Conservation (phyloP, 495 filamentous ascomycete genomes). For the Neurospora sublineolata region DNA sequence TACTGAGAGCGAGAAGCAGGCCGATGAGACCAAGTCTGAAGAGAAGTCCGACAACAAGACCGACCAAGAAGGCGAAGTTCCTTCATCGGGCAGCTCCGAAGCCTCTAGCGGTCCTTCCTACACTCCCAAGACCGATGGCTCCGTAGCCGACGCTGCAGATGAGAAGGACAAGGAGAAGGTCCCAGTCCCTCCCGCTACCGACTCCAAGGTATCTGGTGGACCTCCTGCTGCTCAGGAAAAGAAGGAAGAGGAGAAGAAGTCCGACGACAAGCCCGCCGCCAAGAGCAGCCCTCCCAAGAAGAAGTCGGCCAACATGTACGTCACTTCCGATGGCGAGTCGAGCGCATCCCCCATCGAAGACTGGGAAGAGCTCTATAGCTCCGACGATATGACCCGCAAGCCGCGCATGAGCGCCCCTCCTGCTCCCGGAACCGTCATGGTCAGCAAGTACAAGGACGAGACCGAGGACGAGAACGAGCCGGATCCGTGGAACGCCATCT, state of each 20-base stretch:
- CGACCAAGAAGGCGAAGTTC: not conserved
- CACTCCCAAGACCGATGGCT: constrained; percentile 22
- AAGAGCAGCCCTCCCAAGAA: constrained; percentile 3
- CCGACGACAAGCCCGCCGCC: not conserved
- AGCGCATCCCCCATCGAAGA: constrained; percentile 39
- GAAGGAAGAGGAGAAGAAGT: not conserved
- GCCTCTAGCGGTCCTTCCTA: constrained; percentile 15
- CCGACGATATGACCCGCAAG: constrained; percentile 40
- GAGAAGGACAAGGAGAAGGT: constrained; percentile 21
- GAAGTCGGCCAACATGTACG: constrained; percentile 19
- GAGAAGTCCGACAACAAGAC: constrained; percentile 7
- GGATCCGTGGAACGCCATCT: constrained; percentile 41
- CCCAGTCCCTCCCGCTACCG: constrained; percentile 14
- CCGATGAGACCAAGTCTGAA: constrained; percentile 4
- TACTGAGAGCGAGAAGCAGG: not conserved
- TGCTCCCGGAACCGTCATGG: constrained; percentile 15
- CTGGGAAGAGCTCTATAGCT: constrained; percentile 39
- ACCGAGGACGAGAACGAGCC: constrained; percentile 35
- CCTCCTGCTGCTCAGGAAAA: constrained; percentile 7
- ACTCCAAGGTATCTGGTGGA: constrained; percentile 12
- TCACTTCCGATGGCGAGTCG: constrained; percentile 33
- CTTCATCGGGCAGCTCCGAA: constrained; percentile 10
- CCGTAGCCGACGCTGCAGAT: constrained; percentile 9
- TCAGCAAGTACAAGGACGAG: constrained; percentile 29
- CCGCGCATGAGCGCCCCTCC: constrained; percentile 27